phyloP scores from a whole-genome alignment of 2,329 filamentous ascomycete genomes.

The Truncatella angustata region DNA sequence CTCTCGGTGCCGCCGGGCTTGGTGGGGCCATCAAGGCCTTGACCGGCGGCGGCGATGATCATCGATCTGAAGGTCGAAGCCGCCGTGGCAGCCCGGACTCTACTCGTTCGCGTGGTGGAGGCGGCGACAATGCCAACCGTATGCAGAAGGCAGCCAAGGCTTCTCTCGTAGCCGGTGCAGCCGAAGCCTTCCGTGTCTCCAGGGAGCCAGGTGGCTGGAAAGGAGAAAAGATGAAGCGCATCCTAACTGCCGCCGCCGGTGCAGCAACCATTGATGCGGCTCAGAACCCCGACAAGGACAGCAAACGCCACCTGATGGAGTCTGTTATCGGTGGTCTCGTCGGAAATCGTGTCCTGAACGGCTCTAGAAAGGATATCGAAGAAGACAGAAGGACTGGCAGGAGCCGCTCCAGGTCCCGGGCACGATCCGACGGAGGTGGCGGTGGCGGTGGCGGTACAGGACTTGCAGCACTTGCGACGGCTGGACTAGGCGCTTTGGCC shows the following conservation, averaged over 20 bases:
- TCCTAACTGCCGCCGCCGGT: constrained; percentile 82
- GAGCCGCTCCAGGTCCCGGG: constrained; percentile 68
- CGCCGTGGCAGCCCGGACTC: constrained; percentile 37
- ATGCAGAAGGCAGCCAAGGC: constrained; percentile 88
- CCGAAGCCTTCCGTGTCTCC: constrained; percentile 86
- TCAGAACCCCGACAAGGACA: constrained; percentile 67
- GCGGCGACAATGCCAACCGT: constrained; percentile 49
- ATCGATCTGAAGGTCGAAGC: constrained; percentile 26
- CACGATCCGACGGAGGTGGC: constrained; percentile 53
- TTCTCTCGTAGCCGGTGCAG: constrained; percentile 83
- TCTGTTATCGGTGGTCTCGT: constrained; percentile 86
- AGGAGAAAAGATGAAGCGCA: constrained; percentile 86
- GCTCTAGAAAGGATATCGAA: constrained; percentile 65
- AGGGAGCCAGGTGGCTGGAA: constrained; percentile 88
- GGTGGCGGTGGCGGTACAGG: constrained; percentile 40
- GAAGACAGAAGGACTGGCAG: constrained; percentile 58
- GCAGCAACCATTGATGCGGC: constrained; percentile 84
- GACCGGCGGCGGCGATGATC: constrained; percentile 47
- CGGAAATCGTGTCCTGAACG: constrained; percentile 82
- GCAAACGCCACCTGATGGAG: constrained; percentile 81
- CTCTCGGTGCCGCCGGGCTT: constrained; percentile 59
- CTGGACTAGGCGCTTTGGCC: constrained; percentile 58
- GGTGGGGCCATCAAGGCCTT: constrained; percentile 61
- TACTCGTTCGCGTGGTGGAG: constrained; percentile 46
- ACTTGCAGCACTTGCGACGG: constrained; percentile 62